Evolutionary conservation across 2,329 filamentous ascomycete species (phyloP), one percentile per base, ranked within the genome.

Genomic region (Scorias spongiosa): DNA sequence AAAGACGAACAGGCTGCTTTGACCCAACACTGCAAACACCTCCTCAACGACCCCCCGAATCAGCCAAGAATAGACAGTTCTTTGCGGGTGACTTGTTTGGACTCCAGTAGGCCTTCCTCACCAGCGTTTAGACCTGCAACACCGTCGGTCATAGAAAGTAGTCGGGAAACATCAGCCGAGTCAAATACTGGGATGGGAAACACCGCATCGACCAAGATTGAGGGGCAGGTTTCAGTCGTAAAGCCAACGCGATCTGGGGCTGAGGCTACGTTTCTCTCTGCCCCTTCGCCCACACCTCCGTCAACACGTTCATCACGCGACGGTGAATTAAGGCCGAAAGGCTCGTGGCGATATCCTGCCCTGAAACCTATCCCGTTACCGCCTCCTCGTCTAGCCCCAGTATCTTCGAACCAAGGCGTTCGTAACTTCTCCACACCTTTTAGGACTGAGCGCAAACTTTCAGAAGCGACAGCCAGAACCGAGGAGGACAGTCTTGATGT

Each of bases 1-100:
- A 70, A 68, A 41, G 80, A 87, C 60, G 84, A 91, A 63, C 81
- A 81, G 52, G 64, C 74, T 38, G 62, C 78, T 46, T 67, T 81
- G 44, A 73, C 73, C 36, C 68, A 68, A 44, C 69, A 71, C 42
- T 68, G 70, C 42, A 66, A 74, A 51, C 49, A 41, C 37, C 48
- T 14, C 43, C 40, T 17, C 46, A 47, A 26, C 49, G 42, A 30
- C 43, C 37, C 12, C 46, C 45, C 10, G 45, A 38, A 15, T 32
- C 28, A n/a, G n/a, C 12, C 17, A 9, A 37, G 41, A 15, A 15
- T 10, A 10, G 20, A 11, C 18, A 12, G 12, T 12, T 9, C 32
- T 15, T 12, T 15, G 5, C 3, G 12, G 3, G 32, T 5, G 12
- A 15, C 11, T 3, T 5, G 11, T 12, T 12, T 15, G 15, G 32